Percentiles rank a stretch among this genome's conserved stretches.
Evolutionary conservation across 176 grass and related monocot genomes (phyloP).

Genomic region (Metroxylon sagu): DNA sequence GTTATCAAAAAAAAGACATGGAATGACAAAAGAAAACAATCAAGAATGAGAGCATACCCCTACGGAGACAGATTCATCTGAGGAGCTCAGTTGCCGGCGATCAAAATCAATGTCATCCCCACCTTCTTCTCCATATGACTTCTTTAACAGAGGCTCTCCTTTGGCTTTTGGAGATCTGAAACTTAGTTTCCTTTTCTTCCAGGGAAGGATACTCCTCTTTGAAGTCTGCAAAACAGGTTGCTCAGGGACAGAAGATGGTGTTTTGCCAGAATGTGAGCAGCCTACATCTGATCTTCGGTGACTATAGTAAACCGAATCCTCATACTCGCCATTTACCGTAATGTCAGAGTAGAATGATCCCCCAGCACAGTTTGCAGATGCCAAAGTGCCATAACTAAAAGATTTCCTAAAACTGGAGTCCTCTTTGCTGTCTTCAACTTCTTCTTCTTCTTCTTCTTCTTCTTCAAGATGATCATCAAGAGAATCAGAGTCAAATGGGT

Average conservation of each 20-base stretch:
- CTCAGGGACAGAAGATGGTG: slow-evolving; percentile 27
- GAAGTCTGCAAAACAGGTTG: slow-evolving; percentile 14
- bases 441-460: background rate
- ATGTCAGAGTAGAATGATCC: slow-evolving; percentile 43
- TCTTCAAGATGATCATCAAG: slow-evolving; percentile 51
- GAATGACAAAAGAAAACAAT: slow-evolving; percentile 3
- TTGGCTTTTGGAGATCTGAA: slow-evolving; percentile 46
- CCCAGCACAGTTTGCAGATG: slow-evolving; percentile 56
- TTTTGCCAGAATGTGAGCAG: slow-evolving; percentile 40
- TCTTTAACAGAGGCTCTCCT: slow-evolving; percentile 93
- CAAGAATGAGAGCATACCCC: slow-evolving; percentile 32
- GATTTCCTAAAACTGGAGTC: slow-evolving; percentile 62
- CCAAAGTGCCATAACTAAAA: slow-evolving; percentile 78
- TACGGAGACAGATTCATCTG: slow-evolving; percentile 39
- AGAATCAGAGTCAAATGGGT: slow-evolving; percentile 66
- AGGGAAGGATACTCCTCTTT: slow-evolving; percentile 76
- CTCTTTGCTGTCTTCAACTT: slow-evolving; percentile 5
- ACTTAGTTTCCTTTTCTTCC: slow-evolving; percentile 71
- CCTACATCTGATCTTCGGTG: slow-evolving; percentile 57
- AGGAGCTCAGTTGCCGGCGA: slow-evolving; percentile 59
- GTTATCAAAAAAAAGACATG: too few species aligned
- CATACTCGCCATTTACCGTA: slow-evolving; percentile 54
- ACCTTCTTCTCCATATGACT: slow-evolving; percentile 71
- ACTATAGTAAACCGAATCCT: slow-evolving; percentile 82
- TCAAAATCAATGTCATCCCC: slow-evolving; percentile 97